A percentile compares a stretch with the other conserved stretches of the same genome.
Evolutionary conservation across 176 grass and related monocot species (phyloP).

Genomic region (Olyra latifolia): DNA sequence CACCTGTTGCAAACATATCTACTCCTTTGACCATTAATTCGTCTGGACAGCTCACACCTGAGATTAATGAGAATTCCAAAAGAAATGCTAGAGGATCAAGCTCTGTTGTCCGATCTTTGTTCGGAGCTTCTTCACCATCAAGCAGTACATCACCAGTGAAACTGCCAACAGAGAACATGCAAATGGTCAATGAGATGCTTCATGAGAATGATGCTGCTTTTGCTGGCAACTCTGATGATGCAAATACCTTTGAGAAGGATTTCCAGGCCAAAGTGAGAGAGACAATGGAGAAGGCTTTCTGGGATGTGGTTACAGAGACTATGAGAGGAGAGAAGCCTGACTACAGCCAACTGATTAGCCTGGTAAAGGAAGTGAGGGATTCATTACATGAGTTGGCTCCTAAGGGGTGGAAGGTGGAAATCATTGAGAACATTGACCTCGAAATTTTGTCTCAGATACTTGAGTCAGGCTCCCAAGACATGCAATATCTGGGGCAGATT

Average conservation of each 20-base stretch:
- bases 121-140: conserved; percentile 33
- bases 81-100: conserved; percentile 31
- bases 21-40: conserved; percentile 53
- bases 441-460: conserved; percentile 92
- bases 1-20: conserved; percentile 56
- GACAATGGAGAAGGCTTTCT: conserved; percentile 89
- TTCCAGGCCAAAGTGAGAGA: conserved; percentile 70
- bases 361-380: conserved; percentile 90
- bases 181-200: conserved; percentile 93
- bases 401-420: conserved; percentile 74
- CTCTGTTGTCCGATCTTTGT: conserved; percentile 57
- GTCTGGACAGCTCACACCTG: conserved; percentile 19
- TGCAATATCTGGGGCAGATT: conserved; percentile 71
- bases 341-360: conserved; percentile 62
- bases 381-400: conserved; percentile 85
- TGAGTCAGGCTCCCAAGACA: conserved; percentile 57
- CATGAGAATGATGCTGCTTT: conserved; percentile 50
- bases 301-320: conserved; percentile 72
- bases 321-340: conserved; percentile 74
- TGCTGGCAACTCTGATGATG: conserved; percentile 39
- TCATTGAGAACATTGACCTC: conserved; percentile 74
- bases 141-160: conserved; percentile 31
- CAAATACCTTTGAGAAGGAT: conserved; percentile 37
- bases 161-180: conserved; percentile 69
- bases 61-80: conserved; percentile 17